A percentile compares a stretch with the other conserved stretches of the same genome.
phyloP scores from a whole-genome alignment of 345 rosid genomes.

The Citrus medica region DNA sequence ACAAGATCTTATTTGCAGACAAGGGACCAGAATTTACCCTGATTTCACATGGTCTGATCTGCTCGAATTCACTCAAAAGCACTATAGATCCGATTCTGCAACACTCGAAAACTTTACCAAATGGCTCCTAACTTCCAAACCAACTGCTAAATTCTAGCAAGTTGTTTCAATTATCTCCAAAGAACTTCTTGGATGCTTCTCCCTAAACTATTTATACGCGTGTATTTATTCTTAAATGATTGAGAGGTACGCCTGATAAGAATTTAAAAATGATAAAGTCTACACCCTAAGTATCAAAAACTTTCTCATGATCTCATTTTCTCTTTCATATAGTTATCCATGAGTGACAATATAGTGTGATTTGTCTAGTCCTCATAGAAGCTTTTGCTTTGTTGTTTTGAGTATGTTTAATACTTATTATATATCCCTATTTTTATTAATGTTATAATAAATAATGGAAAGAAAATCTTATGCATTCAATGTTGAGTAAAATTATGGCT shows the following conservation, averaged over 20 bases:
- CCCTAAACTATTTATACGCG: no score
- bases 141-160: neutral
- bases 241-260: no score
- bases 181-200: no score
- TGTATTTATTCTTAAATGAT: no score
- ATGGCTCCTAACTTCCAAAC: slow-evolving; percentile 21
- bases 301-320: no score
- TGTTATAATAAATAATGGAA: neutral
- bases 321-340: no score
- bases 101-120: slow-evolving; percentile 34
- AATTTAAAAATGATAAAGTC: no score
- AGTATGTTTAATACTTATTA: neutral
- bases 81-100: slow-evolving; percentile 29
- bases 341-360: neutral
- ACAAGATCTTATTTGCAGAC: slow-evolving; percentile 14
- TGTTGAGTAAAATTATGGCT: neutral
- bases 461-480: neutral
- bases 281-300: no score
- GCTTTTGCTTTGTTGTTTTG: neutral
- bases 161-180: neutral
- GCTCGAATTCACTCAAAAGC: slow-evolving; percentile 35
- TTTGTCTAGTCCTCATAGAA: neutral
- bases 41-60: slow-evolving; percentile 45
- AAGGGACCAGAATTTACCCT: slow-evolving; percentile 30
- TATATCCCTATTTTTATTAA: neutral